Evolutionary conservation across 2,329 filamentous ascomycete species (phyloP).

Genomic region (Colletotrichum shisoi): DNA sequence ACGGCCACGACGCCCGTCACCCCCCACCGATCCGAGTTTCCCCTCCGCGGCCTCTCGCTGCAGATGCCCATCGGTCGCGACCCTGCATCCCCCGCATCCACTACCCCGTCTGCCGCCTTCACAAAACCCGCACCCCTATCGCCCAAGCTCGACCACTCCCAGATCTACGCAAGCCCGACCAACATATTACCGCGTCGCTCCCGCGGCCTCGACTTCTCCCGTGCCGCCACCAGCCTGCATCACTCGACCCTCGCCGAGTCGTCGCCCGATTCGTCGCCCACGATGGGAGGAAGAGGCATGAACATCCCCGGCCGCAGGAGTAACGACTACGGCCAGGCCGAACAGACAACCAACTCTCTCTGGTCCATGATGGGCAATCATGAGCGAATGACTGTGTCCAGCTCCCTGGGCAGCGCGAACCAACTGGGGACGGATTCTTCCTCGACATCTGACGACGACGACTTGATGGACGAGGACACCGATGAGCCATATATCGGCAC

Average conservation of each 20-base stretch:
- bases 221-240: conserved; percentile 91
- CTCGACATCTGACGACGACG: conserved; percentile 74
- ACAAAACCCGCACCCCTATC: conserved; percentile 75
- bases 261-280: conserved; percentile 89
- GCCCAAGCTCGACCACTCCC: conserved; percentile 83
- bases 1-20: conserved; percentile 64
- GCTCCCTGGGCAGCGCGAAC: conserved; percentile 79
- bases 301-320: conserved; percentile 65
- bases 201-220: conserved; percentile 89
- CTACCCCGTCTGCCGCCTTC: conserved; percentile 43
- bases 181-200: conserved; percentile 89
- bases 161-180: conserved; percentile 85
- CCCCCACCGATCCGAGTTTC: conserved; percentile 72
- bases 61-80: conserved; percentile 69
- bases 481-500: conserved; percentile 85
- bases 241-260: conserved; percentile 93
- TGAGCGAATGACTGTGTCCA: conserved; percentile 77
- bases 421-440: conserved; percentile 78
- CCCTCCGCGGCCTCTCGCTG: conserved; percentile 70
- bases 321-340: conserved; percentile 58
- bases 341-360: conserved; percentile 74
- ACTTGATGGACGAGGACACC: conserved; percentile 75
- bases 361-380: conserved; percentile 76
- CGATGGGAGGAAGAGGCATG: conserved; percentile 73
- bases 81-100: conserved; percentile 48